These are phyloP conservation scores for Sanghuangporus baumii DNA, from an alignment of 1,284 basidiomycete species.

Conservation along the genomic window DNA sequence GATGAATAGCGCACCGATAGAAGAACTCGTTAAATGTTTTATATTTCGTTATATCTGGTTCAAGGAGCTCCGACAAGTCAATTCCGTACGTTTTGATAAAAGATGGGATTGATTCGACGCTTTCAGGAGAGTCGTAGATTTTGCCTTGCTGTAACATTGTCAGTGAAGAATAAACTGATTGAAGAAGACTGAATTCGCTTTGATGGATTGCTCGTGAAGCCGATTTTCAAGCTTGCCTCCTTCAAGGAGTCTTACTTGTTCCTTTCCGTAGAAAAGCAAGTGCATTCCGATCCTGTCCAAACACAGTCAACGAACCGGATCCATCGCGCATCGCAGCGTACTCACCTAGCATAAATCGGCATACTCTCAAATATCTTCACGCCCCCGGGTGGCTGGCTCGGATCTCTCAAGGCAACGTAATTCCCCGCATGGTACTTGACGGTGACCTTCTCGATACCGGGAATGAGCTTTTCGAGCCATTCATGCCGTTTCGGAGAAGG, in stretches of 20 bases:
- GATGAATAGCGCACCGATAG: constrained; percentile 33
- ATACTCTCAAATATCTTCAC: constrained; percentile 73
- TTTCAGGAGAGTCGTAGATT: constrained; percentile 49
- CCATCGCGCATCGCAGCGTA: neutral
- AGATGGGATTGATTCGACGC: constrained; percentile 56
- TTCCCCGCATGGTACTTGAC: constrained; percentile 56
- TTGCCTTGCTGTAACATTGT: constrained; percentile 39
- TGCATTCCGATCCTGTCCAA: constrained; percentile 62
- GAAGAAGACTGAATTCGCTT: constrained; percentile 31
- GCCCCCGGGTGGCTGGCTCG: constrained; percentile 29
- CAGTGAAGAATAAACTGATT: neutral
- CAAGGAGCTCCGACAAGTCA: constrained; percentile 54
- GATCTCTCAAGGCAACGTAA: constrained; percentile 56
- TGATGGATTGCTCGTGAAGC: constrained; percentile 62
- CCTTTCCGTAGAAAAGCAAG: constrained; percentile 63
- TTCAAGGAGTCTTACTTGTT: constrained; percentile 50
- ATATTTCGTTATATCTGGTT: constrained; percentile 59
- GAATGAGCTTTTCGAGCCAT: constrained; percentile 35
- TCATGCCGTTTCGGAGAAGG: constrained; percentile 10
- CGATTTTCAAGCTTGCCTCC: constrained; percentile 50
- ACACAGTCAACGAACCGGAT: constrained; percentile 8
- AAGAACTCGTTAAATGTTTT: constrained; percentile 83
- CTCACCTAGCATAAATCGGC: constrained; percentile 65
- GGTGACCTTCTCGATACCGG: constrained; percentile 50
- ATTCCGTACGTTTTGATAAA: constrained; percentile 75